A percentile compares a stretch with the other conserved stretches of the same genome.
Conservation (phyloP, 2,329 filamentous ascomycete genomes). For the Calonectria leucothoes region DNA sequence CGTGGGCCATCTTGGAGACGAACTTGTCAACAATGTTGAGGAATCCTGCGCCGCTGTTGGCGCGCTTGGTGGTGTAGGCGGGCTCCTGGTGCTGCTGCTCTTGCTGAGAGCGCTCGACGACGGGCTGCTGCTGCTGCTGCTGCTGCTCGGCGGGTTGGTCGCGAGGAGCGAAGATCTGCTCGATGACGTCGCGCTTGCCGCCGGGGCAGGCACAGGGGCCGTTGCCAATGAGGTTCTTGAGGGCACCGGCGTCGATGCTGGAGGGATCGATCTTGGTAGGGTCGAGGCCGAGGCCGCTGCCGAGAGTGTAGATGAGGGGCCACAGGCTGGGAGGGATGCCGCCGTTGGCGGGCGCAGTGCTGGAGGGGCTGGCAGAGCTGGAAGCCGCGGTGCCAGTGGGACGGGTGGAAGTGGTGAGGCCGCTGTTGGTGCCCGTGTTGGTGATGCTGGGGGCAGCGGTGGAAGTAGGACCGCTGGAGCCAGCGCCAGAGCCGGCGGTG, state of each 20-base stretch:
- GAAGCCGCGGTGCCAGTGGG: not conserved
- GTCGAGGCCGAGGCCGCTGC: conserved; percentile 3
- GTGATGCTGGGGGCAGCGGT: not conserved
- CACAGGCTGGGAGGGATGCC: not conserved
- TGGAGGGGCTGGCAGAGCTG: not conserved
- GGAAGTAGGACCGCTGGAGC: not conserved
- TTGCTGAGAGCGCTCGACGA: not conserved
- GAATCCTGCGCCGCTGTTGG: not conserved
- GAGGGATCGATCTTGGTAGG: not conserved
- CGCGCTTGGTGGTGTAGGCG: not conserved
- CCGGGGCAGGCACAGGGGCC: not conserved
- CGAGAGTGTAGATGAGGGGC: not conserved
- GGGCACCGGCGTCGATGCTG: not conserved
- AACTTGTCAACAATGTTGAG: not conserved
- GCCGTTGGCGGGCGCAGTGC: not conserved
- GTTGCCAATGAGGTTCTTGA: not conserved
- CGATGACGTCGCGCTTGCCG: not conserved
- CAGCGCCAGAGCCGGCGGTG: not conserved
- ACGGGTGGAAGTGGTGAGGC: not conserved
- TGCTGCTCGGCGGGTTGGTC: not conserved
- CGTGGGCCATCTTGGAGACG: not conserved
- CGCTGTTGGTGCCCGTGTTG: not conserved
- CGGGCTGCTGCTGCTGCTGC: not conserved
- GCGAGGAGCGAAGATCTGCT: not conserved
- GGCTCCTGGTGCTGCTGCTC: not conserved